Base-by-base conservation (phyloP, 257 asterid species). In the Solanum piurae region DNA sequence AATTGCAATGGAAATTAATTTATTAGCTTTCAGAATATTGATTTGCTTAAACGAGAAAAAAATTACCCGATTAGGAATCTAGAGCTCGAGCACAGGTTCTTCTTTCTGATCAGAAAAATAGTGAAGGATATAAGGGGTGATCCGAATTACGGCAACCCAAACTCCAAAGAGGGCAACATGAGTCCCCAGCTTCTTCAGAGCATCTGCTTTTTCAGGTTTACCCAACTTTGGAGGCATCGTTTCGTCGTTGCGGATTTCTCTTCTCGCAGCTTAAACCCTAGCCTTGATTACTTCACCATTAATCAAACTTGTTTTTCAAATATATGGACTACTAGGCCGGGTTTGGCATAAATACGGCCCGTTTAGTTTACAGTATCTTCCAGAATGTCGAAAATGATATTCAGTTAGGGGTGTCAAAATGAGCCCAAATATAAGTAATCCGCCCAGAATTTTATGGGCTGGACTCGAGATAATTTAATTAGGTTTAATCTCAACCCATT, bases 131-230 rank as follows among this genome's bases (percentile, higher is more conserved):
- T 93, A 96, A 29, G 98, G 99, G 16, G 98, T 87, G 89, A 89
- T 91, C 82, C 99, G 98, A 91, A 95, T 91, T 10, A 90, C 94
- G 13, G 91, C 94, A 36, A 95, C 97, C 98, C 99, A 97, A 58
- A 89, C 93, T 33, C 98, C 98, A 89, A 94, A 95, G 92, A 92
- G 91, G 36, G 91, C 90, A 21, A 89, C 98, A 89, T 97, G 98
- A 86, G 88, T 87, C 92, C 90, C 95, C 83, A 97, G 95, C 98
- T 95, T 94, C 98, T 94, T 94, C 88, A 97, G 72, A 88, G 99
- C 98, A 91, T 88, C 97, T 62, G 94, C 94, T 87, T 95, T 95
- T 94, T 95, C 96, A 34, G 98, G 98, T 83, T 95, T 97, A 84
- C 94, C 90, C 89, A 93, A 90, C 88, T 95, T 95, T 0, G 98